phyloP scores from a whole-genome alignment of 768 basidiomycete species.

The Termitomyces sp. region DNA sequence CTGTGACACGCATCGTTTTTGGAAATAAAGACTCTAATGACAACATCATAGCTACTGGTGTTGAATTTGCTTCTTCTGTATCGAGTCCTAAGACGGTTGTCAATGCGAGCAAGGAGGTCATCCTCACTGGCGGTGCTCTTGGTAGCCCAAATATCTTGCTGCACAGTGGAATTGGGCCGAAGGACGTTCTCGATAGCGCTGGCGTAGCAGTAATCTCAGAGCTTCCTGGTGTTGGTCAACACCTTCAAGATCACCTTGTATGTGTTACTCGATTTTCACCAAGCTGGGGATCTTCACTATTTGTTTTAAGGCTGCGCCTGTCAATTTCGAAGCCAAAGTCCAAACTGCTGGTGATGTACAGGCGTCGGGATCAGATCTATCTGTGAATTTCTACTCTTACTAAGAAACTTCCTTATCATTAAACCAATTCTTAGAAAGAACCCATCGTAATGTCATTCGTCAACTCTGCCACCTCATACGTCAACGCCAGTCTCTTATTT shows the following conservation, averaged over 20 bases:
- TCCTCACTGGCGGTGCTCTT: slow-evolving; percentile 37
- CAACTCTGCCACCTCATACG: slow-evolving; percentile 60
- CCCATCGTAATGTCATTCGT: slow-evolving; percentile 47
- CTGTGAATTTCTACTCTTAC: slow-evolving; percentile 16
- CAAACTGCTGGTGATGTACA: slow-evolving; percentile 31
- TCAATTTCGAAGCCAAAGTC: slow-evolving; percentile 10
- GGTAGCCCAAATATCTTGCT: slow-evolving; percentile 51
- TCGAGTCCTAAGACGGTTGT: slow-evolving; percentile 6
- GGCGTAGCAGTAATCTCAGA: slow-evolving; percentile 39
- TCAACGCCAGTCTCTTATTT: slow-evolving; percentile 45
- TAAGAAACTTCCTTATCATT: not conserved
- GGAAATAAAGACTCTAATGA: slow-evolving; percentile 21
- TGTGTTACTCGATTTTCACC: not conserved
- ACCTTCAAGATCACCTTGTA: slow-evolving; percentile 47
- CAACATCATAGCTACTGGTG: slow-evolving; percentile 40
- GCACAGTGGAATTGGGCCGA: slow-evolving; percentile 55
- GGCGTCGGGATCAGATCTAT: slow-evolving; percentile 21
- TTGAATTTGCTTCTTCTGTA: slow-evolving; percentile 37
- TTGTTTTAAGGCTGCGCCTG: slow-evolving; percentile 7
- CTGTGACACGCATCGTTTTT: slow-evolving; percentile 52
- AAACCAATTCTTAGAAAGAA: slow-evolving; percentile 15
- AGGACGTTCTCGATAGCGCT: slow-evolving; percentile 40
- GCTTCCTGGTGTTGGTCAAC: slow-evolving; percentile 57
- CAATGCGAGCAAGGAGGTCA: slow-evolving; percentile 41
- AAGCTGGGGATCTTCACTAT: not conserved